Base-by-base conservation (phyloP, 331 rosid species). In the Arachis monticola region DNA sequence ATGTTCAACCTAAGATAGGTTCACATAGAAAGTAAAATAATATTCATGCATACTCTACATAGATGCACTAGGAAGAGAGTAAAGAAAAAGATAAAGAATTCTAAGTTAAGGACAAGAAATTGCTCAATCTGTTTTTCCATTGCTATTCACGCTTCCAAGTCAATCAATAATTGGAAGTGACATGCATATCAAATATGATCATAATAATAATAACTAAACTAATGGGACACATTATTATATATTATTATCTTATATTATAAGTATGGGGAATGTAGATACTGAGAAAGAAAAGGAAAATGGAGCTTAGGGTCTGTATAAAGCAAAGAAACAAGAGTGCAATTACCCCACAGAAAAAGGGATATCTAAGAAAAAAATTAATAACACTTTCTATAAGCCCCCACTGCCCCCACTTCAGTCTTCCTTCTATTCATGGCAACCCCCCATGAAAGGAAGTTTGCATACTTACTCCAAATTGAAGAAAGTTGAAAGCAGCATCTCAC, bases 341-440 rank as follows among this genome's bases (percentile, higher is more conserved):
- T 77, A 47, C 70, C 87, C 85, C 76, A 80, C 66, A 82, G 13
- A 69, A 69, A 72, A 85, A 75, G 77, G 75, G 70, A 61, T 74
- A 71, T 70, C 64, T 60, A 63, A 78, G 60, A 75, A 67, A 75
- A 72, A 52, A 52, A 14, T 55, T n/a, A 55, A 55, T 13, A 68
- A 62, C 22, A 56, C 47, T 51, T 51, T 40, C 59, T 13, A 45
- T 44, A 64, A 62, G 85, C 70, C 69, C 89, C 92, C 81, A 86
- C 76, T 70, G 60, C 60, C 60, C 83, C 88, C 76, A 85, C 77
- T 71, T 10, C 53, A 38, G 76, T 74, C 72, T 92, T 91, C 72
- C 94, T 91, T 91, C 82, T 79, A 80, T 78, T 83, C 85, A 76
- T 78, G 84, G 92, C 85, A 81, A 91, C 75, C 82, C 81, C 67